These are phyloP conservation scores for Solanum appendiculatum DNA, from an alignment of 257 asterid species.

Conservation along the genomic window DNA sequence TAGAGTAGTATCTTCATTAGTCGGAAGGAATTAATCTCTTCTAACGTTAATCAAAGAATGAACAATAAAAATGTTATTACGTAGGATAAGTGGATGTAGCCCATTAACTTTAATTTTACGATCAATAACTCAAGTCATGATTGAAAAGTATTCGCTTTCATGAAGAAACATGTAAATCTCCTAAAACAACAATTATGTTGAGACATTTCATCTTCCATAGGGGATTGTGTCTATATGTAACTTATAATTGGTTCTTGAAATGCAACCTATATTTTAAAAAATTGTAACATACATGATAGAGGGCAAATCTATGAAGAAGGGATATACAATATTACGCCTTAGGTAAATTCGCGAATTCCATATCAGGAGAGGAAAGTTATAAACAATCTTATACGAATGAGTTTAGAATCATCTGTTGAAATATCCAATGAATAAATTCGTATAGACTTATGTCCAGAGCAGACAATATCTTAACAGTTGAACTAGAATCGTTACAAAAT, in stretches of 20 bases:
- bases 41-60: not conserved
- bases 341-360: not conserved
- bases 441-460: not conserved
- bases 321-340: not conserved
- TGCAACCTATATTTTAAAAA: not conserved
- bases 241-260: not conserved
- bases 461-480: not conserved
- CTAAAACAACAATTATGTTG: not conserved
- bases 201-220: not conserved
- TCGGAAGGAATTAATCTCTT: not conserved
- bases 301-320: not conserved
- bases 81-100: not conserved
- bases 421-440: not conserved
- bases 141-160: not conserved
- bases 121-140: not conserved
- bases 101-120: not conserved
- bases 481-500: not conserved
- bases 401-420: not conserved
- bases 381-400: not conserved
- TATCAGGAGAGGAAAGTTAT: not conserved
- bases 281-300: not conserved
- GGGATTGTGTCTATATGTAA: not conserved
- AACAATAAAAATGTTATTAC: no score
- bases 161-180: no score
- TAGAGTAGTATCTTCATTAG: not conserved